Base-by-base conservation (phyloP, 2,329 filamentous ascomycete genomes). In the Fusarium sp. region DNA sequence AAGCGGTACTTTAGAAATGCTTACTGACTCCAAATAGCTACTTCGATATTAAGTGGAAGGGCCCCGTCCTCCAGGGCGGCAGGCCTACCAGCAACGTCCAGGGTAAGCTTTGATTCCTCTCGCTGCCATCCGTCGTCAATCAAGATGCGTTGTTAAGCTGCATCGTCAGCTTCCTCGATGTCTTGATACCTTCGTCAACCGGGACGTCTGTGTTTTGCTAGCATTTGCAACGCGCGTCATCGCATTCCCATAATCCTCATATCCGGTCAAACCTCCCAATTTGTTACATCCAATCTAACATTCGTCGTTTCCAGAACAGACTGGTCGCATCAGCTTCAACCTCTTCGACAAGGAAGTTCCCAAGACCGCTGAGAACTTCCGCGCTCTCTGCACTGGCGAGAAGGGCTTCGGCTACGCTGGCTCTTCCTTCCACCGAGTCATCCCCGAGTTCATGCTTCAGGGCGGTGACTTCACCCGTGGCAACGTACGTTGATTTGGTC, bases 401-500 rank as follows among this genome's bases (percentile, higher is more conserved):
- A 88, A 93, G 83, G 92, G 92, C 77, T 90, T 91, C 81, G 92
- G 93, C 74, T 97, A 96, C 87, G 81, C 87, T 80, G 89, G 88
- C 78, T 96, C 92, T 74, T 86, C 87, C 72, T 97, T 97, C 90
- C 93, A 97, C 88, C 93, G 94, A 75, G 90, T 97, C 82, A 97
- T 97, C 82, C 91, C 91, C 74, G 81, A 93, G 59, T 97, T 97
- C 88, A 97, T 97, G 94, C 90, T 97, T 75, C 94, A 97, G 88
- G 94, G 93, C 80, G 93, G 93, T 87, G 93, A 97, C 87, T 96
- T 96, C 86, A 96, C 93, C 82, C 91, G 91, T 78, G 89, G 89
- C 78, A 96, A 96, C 83, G 94, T 97, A 86, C 81, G 92, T 83
- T 28, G 26, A 28, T 28, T 43, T 20, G 11, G 21, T 10, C 21